phyloP scores from a whole-genome alignment of 2,329 filamentous ascomycete species.

The Calonectria pseudoreteaudii region DNA sequence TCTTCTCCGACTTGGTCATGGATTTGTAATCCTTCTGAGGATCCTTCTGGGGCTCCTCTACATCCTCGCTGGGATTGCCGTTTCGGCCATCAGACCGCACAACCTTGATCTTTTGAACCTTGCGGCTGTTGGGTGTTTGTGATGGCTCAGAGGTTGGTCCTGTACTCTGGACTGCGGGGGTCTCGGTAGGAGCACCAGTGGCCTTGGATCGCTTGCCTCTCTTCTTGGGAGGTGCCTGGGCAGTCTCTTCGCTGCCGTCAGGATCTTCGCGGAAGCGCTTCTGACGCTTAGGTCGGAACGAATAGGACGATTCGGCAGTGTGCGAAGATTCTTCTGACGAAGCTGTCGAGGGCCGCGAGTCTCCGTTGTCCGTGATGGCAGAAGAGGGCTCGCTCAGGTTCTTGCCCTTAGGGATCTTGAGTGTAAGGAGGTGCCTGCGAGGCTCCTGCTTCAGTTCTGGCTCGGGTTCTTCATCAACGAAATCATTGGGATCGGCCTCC shows the following conservation, averaged over 20 bases:
- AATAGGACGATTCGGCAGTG: constrained; percentile 63
- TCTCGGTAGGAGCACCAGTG: constrained; percentile 20
- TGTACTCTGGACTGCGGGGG: constrained; percentile 30
- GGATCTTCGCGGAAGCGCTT: constrained; percentile 65
- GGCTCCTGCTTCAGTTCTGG: constrained; percentile 44
- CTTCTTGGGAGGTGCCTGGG: constrained; percentile 54
- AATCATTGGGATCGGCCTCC: constrained; percentile 44
- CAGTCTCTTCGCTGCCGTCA: constrained; percentile 53
- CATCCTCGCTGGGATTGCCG: constrained; percentile 44
- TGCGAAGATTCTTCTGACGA: constrained; percentile 64
- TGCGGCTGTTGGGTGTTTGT: constrained; percentile 41
- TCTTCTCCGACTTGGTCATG: constrained; percentile 75
- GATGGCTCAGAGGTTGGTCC: constrained; percentile 37
- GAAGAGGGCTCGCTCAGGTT: constrained; percentile 53
- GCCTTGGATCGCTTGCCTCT: constrained; percentile 45
- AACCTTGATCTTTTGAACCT: constrained; percentile 54
- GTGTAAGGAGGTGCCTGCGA: constrained; percentile 49
- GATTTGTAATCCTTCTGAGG: constrained; percentile 66
- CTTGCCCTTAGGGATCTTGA: constrained; percentile 56
- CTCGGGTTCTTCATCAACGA: constrained; percentile 42
- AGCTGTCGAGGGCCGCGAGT: constrained; percentile 64
- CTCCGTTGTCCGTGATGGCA: constrained; percentile 55
- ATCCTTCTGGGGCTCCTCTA: constrained; percentile 57
- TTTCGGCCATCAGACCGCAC: constrained; percentile 49
- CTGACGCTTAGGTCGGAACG: constrained; percentile 66